These are phyloP conservation scores for Porogramme epimiltina DNA, from an alignment of 1,284 basidiomycete genomes.

Conservation along the genomic window DNA sequence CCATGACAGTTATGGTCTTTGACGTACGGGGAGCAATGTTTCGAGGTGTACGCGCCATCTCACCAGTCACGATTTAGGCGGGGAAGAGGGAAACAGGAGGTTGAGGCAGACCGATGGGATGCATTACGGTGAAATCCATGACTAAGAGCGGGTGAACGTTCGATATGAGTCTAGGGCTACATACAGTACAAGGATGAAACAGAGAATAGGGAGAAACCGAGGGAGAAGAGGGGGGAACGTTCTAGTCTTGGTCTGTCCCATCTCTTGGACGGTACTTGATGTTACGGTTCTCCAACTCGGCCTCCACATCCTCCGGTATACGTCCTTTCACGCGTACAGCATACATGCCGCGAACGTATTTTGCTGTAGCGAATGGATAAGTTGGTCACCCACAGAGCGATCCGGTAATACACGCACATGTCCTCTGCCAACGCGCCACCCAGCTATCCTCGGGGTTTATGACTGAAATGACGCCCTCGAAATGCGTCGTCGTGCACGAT, in stretches of 20 bases:
- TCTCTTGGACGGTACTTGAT: slow-evolving; percentile 82
- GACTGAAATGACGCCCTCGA: slow-evolving; percentile 91
- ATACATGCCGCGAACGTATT: slow-evolving; percentile 86
- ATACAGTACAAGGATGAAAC: not conserved
- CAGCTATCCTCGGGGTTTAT: slow-evolving; percentile 90
- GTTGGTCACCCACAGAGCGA: not conserved
- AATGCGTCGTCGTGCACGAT: slow-evolving; percentile 91
- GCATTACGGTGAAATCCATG: no score
- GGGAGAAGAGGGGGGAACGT: not conserved
- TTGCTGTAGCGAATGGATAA: slow-evolving; percentile 53
- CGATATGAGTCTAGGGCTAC: no score
- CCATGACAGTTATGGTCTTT: no score
- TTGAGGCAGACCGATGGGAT: no score
- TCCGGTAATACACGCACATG: slow-evolving; percentile 56
- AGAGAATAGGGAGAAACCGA: not conserved
- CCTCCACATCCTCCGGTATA: slow-evolving; percentile 84
- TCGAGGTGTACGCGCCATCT: no score
- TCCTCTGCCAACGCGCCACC: slow-evolving; percentile 94
- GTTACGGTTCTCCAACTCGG: slow-evolving; percentile 71
- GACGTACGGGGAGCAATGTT: no score
- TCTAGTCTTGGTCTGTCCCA: slow-evolving; percentile 68
- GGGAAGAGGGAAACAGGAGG: no score
- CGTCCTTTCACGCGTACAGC: slow-evolving; percentile 87
- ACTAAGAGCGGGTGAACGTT: no score
- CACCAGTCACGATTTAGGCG: no score